Percentiles rank a stretch among this genome's conserved stretches.
These are phyloP conservation scores for Trypanosoma vivax DNA, from an alignment of 208 protist species.

Conservation along the genomic window DNA sequence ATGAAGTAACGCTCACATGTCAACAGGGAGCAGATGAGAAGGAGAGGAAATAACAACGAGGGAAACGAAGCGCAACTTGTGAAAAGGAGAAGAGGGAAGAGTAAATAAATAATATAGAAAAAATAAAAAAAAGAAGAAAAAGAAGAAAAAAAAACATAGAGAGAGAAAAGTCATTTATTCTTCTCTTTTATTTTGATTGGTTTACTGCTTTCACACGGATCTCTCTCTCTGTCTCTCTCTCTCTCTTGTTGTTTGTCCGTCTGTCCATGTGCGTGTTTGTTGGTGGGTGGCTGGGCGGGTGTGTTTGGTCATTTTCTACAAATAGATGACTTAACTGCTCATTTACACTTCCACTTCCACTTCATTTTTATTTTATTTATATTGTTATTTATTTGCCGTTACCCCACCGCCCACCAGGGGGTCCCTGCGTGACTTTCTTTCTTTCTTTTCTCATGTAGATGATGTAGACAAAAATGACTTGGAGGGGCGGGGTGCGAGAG, in stretches of 20 bases:
- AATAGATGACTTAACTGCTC: not conserved
- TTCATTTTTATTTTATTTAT: too few relatives aligned
- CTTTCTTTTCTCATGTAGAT: too few relatives aligned
- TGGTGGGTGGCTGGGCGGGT: conserved; percentile 7
- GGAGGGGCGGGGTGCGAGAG: too few relatives aligned
- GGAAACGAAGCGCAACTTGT: not conserved
- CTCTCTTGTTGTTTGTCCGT: conserved; percentile 5
- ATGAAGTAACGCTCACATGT: too few relatives aligned
- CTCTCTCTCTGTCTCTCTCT: not conserved
- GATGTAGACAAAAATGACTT: too few relatives aligned
- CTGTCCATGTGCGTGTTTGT: not conserved
- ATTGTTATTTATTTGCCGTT: too few relatives aligned
- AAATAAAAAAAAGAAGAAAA: conserved; percentile 1
- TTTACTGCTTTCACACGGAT: conserved; percentile 6
- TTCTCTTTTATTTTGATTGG: conserved; percentile 7
- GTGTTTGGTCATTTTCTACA: conserved; percentile 4
- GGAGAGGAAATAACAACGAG: too few relatives aligned
- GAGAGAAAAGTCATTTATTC: not conserved
- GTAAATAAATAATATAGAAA: not conserved
- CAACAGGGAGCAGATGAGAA: too few relatives aligned
- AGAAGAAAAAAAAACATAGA: not conserved
- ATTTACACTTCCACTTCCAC: not conserved
- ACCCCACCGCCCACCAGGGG: not conserved
- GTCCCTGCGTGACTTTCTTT: too few relatives aligned
- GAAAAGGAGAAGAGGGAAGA: not conserved